Evolutionary conservation across 257 asterid species (phyloP).

Genomic region (Nicotiana tabacum): DNA sequence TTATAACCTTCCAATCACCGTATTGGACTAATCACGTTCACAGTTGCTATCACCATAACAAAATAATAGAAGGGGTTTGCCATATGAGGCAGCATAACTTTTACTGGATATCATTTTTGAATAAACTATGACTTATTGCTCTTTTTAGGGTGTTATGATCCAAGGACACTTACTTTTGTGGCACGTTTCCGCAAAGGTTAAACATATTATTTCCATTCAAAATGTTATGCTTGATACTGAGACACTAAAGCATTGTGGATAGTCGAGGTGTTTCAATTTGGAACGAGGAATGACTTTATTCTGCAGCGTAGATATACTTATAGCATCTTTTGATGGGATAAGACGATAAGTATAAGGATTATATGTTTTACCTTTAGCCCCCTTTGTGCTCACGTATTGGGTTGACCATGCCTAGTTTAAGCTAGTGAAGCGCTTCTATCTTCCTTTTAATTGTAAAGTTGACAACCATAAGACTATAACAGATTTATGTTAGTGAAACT

Average conservation of each 20-base stretch:
- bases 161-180: background rate
- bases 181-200: background rate
- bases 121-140: background rate
- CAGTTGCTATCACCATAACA: background rate
- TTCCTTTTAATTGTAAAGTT: background rate
- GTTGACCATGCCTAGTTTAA: background rate
- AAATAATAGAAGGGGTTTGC: background rate
- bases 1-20: background rate
- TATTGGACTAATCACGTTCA: background rate
- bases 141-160: background rate
- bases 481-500: background rate
- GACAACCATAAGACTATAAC: background rate
- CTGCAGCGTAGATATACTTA: background rate
- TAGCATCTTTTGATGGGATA: background rate
- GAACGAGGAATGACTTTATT: background rate
- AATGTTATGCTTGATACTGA: background rate
- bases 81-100: background rate
- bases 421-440: background rate
- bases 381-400: background rate
- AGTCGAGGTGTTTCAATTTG: background rate
- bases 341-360: background rate
- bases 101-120: background rate
- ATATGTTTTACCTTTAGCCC: background rate
- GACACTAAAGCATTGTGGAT: background rate
- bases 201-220: background rate